Conservation (phyloP, 2,329 filamentous ascomycete species). For the Aspergillus fijiensis region DNA sequence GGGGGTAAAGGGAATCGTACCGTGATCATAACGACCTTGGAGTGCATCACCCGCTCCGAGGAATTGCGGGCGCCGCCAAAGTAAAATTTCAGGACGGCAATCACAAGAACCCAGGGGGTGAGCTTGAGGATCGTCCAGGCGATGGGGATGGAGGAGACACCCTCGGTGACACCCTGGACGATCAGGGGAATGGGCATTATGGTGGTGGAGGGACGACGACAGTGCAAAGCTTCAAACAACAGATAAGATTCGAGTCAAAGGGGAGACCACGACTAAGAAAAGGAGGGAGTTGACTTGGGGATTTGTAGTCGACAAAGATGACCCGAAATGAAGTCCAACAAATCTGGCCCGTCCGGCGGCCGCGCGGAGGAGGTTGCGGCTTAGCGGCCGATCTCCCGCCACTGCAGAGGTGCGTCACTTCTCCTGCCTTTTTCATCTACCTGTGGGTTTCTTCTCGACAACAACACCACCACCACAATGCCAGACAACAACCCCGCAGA, state of each 20-base stretch:
- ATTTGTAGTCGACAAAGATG: neutral
- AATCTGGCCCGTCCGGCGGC: neutral
- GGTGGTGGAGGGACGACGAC: constrained; percentile 29
- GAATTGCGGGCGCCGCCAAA: constrained; percentile 72
- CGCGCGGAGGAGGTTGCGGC: neutral
- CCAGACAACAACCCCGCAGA: constrained; percentile 24
- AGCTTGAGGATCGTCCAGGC: constrained; percentile 54
- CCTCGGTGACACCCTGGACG: constrained; percentile 54
- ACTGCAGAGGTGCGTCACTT: constrained; percentile 13
- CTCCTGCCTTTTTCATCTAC: neutral
- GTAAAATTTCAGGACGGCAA: constrained; percentile 69
- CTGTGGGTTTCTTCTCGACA: neutral
- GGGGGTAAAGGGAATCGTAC: constrained; percentile 47
- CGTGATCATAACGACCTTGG: constrained; percentile 89
- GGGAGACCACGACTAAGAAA: neutral
- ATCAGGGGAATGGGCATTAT: constrained; percentile 61
- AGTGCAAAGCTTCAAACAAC: neutral
- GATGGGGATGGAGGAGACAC: constrained; percentile 55
- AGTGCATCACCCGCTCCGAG: constrained; percentile 82
- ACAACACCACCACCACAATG: neutral
- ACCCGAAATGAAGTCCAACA: neutral
- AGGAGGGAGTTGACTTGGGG: neutral
- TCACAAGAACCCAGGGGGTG: constrained; percentile 51
- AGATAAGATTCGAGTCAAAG: neutral
- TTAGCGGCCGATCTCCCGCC: constrained; percentile 27